Evolutionary conservation across 768 basidiomycete genomes (phyloP), one percentile per base, ranked within the genome.

Genomic region (Collybia sordida): DNA sequence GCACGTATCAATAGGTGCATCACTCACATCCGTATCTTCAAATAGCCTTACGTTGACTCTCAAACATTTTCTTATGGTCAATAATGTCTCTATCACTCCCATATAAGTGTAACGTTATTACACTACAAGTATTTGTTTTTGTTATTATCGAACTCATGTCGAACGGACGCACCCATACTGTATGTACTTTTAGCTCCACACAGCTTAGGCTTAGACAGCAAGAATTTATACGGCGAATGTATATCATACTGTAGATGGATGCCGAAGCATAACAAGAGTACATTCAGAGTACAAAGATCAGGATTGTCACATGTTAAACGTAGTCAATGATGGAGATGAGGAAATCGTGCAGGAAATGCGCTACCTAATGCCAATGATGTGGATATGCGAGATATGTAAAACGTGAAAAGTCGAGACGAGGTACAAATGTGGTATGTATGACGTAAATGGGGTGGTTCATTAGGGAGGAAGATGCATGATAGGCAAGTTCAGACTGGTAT

Each of bases 1-100:
- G 45, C 48, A 22, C 42, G 49, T 49, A 42, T 53, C 43, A 36
- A 52, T 38, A n/a, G n/a, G n/a, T n/a, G 22, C 11, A 22, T 45
- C 35, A 12, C 35, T 39, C 42, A 27, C 31, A 39, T 41, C 19
- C 35, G 6, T 6, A 14, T 19, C 18, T 25, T 25, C 11, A 45
- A 17, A 14, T n/a, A 47, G 45, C 19, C 35, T 3, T 38, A 38
- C 21, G 38, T 38, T 17, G 38, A 47, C 6, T 37, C 45, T 8
- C 45, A 47, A 15, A n/a, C 45, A 18, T 38, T 38, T 31, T 31
- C 31, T 31, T 31, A 31, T 31, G 31, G 31, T 14, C 31, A 31
- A 12, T 31, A 31, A 31, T 31, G n/a, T 12, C 14, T 31, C 3
- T 14, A 31, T 31, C 14, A 11, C 9, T 31, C 14, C 11, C 3